Evolutionary conservation across 306 rosid species (phyloP).

Genomic region (Acacia melanoxylon): DNA sequence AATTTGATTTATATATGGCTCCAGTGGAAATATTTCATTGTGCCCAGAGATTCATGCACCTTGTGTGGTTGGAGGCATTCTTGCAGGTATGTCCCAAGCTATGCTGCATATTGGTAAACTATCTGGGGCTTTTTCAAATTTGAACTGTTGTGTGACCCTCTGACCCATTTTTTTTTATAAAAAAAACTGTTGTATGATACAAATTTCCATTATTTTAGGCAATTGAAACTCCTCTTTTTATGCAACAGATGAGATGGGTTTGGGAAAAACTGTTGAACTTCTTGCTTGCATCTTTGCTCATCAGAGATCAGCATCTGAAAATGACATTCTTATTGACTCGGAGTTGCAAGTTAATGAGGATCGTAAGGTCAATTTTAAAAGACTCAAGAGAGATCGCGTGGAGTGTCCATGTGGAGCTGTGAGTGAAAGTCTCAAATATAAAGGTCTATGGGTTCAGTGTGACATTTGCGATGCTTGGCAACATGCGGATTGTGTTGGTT

Average conservation of each 20-base stretch:
- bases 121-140: background rate
- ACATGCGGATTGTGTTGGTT: constrained; percentile 94
- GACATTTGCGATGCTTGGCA: constrained; percentile 98
- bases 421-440: constrained; percentile 67
- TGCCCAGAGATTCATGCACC: constrained; percentile 57
- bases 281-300: constrained; percentile 89
- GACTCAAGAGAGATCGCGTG: constrained; percentile 83
- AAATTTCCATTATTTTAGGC: background rate
- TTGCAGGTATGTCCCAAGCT: constrained; percentile 75
- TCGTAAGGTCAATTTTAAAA: constrained; percentile 48
- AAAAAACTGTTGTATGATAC: background rate
- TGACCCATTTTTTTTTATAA: too few species aligned
- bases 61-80: constrained; percentile 82
- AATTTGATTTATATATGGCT: constrained; percentile 36
- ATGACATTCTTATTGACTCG: constrained; percentile 38
- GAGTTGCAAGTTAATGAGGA: constrained; percentile 35
- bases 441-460: constrained; percentile 96
- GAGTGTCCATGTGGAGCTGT: constrained; percentile 93
- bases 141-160: background rate
- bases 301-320: constrained; percentile 58
- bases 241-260: constrained; percentile 87
- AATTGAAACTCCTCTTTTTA: constrained; percentile 28
- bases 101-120: constrained; percentile 33
- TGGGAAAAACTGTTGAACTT: constrained; percentile 94
- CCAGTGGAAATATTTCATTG: constrained; percentile 87